Percentiles rank a stretch among this genome's conserved stretches.
Conservation (phyloP, 208 protist genomes). For the Trypanosoma platydactyli region DNA sequence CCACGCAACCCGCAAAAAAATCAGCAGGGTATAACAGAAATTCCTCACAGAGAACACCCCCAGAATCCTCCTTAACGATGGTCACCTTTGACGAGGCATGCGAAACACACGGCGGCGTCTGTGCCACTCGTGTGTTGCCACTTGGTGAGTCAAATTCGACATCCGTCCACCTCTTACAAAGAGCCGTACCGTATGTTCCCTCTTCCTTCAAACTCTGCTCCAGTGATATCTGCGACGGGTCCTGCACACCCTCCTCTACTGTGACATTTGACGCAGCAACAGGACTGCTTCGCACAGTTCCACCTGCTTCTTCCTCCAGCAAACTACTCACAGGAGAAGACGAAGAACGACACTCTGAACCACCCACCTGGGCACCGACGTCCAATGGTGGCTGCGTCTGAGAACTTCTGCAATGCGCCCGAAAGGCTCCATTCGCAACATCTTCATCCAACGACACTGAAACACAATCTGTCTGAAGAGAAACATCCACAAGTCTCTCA, state of each 20-base stretch:
- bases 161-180: neutral
- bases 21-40: no score
- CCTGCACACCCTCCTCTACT: no score
- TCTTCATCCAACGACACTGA: neutral
- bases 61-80: neutral
- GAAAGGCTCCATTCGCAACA: neutral
- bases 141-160: neutral
- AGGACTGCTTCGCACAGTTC: neutral
- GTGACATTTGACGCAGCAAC: no score
- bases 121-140: neutral
- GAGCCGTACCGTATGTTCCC: neutral
- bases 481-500: neutral
- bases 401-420: neutral
- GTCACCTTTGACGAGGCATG: conserved; percentile 4
- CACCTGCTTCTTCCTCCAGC: neutral
- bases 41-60: no score
- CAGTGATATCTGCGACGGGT: no score
- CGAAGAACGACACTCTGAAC: neutral
- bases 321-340: neutral
- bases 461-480: neutral
- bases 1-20: neutral
- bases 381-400: neutral
- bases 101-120: neutral
- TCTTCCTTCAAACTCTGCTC: no score
- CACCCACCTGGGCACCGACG: neutral